phyloP scores from a whole-genome alignment of 345 rosid genomes.

The Syzygium aqueum region DNA sequence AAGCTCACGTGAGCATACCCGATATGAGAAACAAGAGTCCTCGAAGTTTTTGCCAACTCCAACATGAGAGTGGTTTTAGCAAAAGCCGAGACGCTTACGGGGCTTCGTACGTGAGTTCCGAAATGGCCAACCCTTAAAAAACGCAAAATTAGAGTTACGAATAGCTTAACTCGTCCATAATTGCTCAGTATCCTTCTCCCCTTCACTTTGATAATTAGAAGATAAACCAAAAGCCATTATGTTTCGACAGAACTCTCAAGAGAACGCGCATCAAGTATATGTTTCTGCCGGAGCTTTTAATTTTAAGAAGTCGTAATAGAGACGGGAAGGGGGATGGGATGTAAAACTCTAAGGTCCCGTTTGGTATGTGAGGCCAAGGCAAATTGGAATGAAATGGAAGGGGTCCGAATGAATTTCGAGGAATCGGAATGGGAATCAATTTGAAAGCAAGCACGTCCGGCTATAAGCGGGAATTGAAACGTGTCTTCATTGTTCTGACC shows the following conservation, averaged over 20 bases:
- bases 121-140: accelerated
- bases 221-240: neutral
- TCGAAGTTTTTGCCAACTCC: too few species aligned
- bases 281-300: too few species aligned
- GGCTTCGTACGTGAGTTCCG: too few species aligned
- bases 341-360: neutral
- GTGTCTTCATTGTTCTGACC: neutral
- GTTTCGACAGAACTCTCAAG: accelerated
- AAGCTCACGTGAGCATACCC: too few species aligned
- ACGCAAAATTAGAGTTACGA: neutral
- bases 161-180: neutral
- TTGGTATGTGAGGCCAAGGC: accelerated
- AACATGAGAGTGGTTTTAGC: neutral
- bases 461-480: accelerated
- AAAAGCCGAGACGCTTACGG: neutral
- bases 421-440: neutral
- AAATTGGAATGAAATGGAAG: accelerated
- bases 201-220: neutral
- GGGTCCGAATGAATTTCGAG: neutral
- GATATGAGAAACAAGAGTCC: too few species aligned
- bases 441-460: neutral
- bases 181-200: accelerated
- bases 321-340: neutral
- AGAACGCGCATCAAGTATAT: accelerated
- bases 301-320: neutral